phyloP scores from a whole-genome alignment of 148 eudicot genomes.

The Camellia granthamiana region DNA sequence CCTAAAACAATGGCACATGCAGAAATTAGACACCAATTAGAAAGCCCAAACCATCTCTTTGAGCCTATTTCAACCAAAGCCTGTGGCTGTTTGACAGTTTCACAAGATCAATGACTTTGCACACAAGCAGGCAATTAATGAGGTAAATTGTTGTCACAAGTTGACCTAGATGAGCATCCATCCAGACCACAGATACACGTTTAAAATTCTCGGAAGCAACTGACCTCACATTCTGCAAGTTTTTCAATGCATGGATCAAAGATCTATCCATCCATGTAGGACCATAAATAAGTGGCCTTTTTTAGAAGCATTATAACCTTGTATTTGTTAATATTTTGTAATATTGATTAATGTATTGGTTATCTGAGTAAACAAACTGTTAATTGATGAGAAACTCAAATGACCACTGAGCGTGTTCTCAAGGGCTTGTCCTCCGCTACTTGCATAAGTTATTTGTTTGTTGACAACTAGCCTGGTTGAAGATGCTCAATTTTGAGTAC shows the following conservation, averaged over 20 bases:
- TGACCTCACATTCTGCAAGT: not conserved
- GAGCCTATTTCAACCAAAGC: not conserved
- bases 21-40: not conserved
- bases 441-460: no score
- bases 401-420: no score
- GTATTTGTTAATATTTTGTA: not conserved
- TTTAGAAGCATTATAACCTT: not conserved
- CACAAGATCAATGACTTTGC: not conserved
- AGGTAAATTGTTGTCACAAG: not conserved
- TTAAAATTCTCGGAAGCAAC: not conserved
- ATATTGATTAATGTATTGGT: no score
- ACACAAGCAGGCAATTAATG: not conserved
- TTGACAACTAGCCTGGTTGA: no score
- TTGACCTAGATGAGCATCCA: not conserved
- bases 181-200: not conserved
- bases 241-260: constrained; percentile 7
- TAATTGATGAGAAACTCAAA: no score
- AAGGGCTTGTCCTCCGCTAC: no score
- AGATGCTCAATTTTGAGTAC: no score
- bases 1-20: not conserved
- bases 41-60: not conserved
- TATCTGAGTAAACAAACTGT: no score
- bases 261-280: not conserved
- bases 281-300: not conserved
- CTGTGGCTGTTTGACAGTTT: not conserved